phyloP scores from a whole-genome alignment of 129 eudicot genomes.

The Calendula officinalis region DNA sequence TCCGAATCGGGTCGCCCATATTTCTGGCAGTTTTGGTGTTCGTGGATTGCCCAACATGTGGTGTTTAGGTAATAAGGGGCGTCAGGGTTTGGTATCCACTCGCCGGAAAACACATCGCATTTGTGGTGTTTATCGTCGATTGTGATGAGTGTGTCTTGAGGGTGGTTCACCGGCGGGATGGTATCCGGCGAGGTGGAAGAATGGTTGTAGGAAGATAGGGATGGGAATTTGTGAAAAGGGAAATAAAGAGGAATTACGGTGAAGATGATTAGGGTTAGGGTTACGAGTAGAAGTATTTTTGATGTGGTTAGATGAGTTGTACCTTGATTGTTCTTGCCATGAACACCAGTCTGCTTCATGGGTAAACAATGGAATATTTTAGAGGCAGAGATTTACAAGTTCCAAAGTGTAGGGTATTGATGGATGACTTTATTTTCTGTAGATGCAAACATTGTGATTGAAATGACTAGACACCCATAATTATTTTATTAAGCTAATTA shows the following conservation, averaged over 20 bases:
- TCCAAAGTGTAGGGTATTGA: conserved; percentile 19
- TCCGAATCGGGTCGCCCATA: conserved; percentile 59
- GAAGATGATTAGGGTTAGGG: conserved; percentile 39
- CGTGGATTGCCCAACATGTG: conserved; percentile 75
- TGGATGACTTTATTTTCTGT: conserved; percentile 1
- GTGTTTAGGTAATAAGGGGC: conserved; percentile 71
- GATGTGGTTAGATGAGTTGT: conserved; percentile 23
- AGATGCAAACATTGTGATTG: background rate
- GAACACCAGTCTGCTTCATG: conserved; percentile 28
- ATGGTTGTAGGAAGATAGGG: conserved; percentile 10
- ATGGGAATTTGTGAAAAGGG: conserved; percentile 33
- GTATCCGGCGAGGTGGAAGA: conserved; percentile 10
- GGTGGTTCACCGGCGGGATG: conserved; percentile 5
- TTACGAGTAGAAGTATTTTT: conserved; percentile 22
- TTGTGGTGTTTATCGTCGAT: conserved; percentile 35
- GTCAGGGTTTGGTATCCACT: conserved; percentile 67
- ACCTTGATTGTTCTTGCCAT: conserved; percentile 33
- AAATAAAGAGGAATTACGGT: conserved; percentile 33
- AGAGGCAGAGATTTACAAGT: conserved; percentile 13
- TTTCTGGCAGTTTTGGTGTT: conserved; percentile 79
- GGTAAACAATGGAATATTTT: conserved; percentile 8
- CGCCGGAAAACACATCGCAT: conserved; percentile 70
- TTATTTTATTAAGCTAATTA: too few relatives aligned
- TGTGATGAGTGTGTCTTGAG: conserved; percentile 4
- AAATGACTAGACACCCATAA: too few relatives aligned